Evolutionary conservation across 2,329 filamentous ascomycete genomes (phyloP).

Genomic region (Microthyrium microscopicum): DNA sequence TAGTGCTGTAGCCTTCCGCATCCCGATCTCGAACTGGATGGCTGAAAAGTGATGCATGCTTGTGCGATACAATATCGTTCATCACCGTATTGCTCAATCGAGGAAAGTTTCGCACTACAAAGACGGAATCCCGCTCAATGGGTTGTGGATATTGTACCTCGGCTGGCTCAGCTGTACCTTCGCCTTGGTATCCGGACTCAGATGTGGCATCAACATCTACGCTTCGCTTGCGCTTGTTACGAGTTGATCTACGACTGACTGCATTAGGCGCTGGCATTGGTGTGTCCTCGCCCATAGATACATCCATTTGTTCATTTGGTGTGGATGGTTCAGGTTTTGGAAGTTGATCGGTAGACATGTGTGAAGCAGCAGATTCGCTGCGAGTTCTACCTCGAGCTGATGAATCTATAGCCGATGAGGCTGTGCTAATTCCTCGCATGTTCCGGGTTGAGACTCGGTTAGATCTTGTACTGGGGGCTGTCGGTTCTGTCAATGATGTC

Average conservation of each 20-base stretch:
- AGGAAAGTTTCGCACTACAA: slow-evolving; percentile 31
- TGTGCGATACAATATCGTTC: slow-evolving; percentile 34
- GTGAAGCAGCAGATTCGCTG: slow-evolving; percentile 31
- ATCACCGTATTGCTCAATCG: slow-evolving; percentile 31
- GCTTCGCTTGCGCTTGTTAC: slow-evolving; percentile 26
- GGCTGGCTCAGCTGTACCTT: slow-evolving; percentile 11
- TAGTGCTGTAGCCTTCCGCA: slow-evolving; percentile 34
- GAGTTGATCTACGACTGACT: slow-evolving; percentile 14
- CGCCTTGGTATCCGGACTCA: too few species aligned
- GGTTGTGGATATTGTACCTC: slow-evolving; percentile 10
- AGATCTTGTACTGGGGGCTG: slow-evolving; percentile 5
- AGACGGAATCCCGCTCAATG: slow-evolving; percentile 15
- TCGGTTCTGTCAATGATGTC: slow-evolving; percentile 11
- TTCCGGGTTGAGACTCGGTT: too few species aligned
- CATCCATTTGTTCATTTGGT: slow-evolving; percentile 24
- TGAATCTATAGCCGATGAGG: slow-evolving; percentile 29
- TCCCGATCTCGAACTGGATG: slow-evolving; percentile 32
- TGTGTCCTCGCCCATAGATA: slow-evolving; percentile 21
- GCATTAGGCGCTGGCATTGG: too few species aligned
- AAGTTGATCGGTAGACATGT: too few species aligned
- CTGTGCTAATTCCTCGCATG: slow-evolving; percentile 23
- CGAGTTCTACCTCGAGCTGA: slow-evolving; percentile 28
- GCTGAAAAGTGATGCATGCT: slow-evolving; percentile 34
- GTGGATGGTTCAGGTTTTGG: slow-evolving; percentile 31
- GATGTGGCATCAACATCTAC: slow-evolving; percentile 10